Percentiles rank a stretch among this genome's conserved stretches.
These are phyloP conservation scores for Coemansia sp. DNA, from an alignment of 192 early-diverging fungal genomes.

Conservation along the genomic window DNA sequence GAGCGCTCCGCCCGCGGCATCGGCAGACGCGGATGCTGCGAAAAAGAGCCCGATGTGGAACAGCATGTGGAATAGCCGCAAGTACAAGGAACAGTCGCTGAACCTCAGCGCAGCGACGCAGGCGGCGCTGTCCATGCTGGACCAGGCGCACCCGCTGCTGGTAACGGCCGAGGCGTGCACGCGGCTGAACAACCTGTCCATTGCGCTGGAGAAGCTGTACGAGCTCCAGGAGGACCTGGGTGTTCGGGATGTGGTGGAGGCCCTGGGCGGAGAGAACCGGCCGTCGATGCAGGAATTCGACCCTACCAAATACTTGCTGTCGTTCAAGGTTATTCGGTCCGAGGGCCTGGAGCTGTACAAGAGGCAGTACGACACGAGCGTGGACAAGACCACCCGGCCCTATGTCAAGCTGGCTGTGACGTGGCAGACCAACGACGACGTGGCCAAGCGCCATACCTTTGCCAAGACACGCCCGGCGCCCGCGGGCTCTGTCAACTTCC, in stretches of 20 bases:
- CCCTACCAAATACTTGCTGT: slow-evolving; percentile 49
- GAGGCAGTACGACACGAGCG: slow-evolving; percentile 48
- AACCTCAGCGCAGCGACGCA: slow-evolving; percentile 25
- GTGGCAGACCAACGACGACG: slow-evolving; percentile 35
- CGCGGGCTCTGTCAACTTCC: slow-evolving; percentile 53
- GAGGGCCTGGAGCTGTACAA: slow-evolving; percentile 60
- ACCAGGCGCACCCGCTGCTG: slow-evolving; percentile 25
- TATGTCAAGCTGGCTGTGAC: slow-evolving; percentile 58
- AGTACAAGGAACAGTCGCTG: slow-evolving; percentile 45
- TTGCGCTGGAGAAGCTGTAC: slow-evolving; percentile 35
- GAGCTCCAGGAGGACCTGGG: slow-evolving; percentile 43
- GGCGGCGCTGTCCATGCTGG: slow-evolving; percentile 31
- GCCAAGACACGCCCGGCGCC: slow-evolving; percentile 49
- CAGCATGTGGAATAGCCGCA: slow-evolving; percentile 43
- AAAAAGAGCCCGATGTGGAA: slow-evolving; percentile 22
- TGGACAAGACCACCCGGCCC: slow-evolving; percentile 34
- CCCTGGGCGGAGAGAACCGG: slow-evolving; percentile 35
- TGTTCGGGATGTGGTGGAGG: slow-evolving; percentile 23
- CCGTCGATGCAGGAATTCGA: slow-evolving; percentile 17
- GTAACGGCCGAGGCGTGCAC: slow-evolving; percentile 39
- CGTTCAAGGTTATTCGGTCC: slow-evolving; percentile 63
- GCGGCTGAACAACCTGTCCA: slow-evolving; percentile 45
- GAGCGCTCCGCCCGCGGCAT: neutral
- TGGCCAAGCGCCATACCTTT: slow-evolving; percentile 54
- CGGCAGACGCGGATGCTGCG: neutral